Conservation (phyloP, 768 basidiomycete species). For the Russula griseocarnosa region DNA sequence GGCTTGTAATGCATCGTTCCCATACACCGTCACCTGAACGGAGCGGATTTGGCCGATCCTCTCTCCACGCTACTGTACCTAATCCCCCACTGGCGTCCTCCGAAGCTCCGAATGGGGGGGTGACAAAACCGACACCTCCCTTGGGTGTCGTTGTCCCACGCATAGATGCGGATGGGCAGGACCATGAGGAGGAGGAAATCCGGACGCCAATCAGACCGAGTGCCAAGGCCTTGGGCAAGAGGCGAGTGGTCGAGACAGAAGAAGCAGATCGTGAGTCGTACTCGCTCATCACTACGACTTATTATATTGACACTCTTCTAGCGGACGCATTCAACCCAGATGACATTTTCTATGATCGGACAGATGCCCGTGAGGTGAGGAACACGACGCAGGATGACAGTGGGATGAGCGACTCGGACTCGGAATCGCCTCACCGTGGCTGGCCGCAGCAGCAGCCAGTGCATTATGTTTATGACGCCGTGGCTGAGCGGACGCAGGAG, state of each 20-base stretch:
- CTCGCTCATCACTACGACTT: neutral
- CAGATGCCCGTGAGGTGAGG: conserved; percentile 33
- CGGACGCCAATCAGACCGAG: conserved; percentile 58
- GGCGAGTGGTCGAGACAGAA: conserved; percentile 55
- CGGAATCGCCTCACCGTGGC: conserved; percentile 43
- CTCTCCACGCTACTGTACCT: conserved; percentile 12
- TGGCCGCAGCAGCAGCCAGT: conserved; percentile 48
- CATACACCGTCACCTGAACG: conserved; percentile 70
- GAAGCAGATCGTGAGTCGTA: conserved; percentile 44
- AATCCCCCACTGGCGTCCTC: conserved; percentile 11
- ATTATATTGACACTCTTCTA: neutral
- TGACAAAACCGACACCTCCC: conserved; percentile 1
- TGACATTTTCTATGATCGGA: conserved; percentile 50
- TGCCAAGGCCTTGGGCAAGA: conserved; percentile 86
- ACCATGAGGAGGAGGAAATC: conserved; percentile 34
- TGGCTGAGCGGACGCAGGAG: conserved; percentile 71
- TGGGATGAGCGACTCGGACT: conserved; percentile 44
- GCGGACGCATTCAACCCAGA: conserved; percentile 54
- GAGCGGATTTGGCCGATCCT: conserved; percentile 21
- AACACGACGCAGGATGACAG: conserved; percentile 31
- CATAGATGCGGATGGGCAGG: neutral
- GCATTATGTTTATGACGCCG: conserved; percentile 89
- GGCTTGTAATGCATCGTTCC: conserved; percentile 45
- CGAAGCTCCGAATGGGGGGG: conserved; percentile 12
- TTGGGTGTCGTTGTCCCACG: conserved; percentile 9